Evolutionary conservation across 1,284 basidiomycete species (phyloP).

Genomic region (Volvariella volvacea): DNA sequence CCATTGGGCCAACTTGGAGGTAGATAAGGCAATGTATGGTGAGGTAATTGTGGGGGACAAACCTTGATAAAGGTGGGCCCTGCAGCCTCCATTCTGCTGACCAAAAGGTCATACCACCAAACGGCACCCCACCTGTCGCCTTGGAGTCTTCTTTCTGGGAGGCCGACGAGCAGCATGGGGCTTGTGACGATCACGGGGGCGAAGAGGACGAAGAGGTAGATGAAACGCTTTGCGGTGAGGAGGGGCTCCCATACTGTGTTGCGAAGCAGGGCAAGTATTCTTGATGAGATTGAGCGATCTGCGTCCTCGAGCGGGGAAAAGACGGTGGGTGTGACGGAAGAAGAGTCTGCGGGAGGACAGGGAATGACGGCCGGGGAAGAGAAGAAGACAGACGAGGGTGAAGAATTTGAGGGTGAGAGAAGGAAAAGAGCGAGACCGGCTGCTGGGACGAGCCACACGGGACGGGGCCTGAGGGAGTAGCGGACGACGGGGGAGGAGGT

Average conservation of each 20-base stretch:
- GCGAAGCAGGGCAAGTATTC: constrained; percentile 39
- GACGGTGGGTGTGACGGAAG: constrained; percentile 24
- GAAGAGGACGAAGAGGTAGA: constrained; percentile 82
- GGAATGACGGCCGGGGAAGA: constrained; percentile 61
- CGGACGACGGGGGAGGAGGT: constrained; percentile 16
- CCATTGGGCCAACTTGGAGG: constrained; percentile 88
- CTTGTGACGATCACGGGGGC: constrained; percentile 79
- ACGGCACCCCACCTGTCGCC: constrained; percentile 82
- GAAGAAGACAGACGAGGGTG: constrained; percentile 38
- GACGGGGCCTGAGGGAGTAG: constrained; percentile 23
- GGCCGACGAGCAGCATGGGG: constrained; percentile 84
- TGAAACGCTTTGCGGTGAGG: constrained; percentile 78
- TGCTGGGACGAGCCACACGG: constrained; percentile 49
- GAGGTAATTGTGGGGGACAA: constrained; percentile 13
- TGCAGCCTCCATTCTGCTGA: constrained; percentile 87
- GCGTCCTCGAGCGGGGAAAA: constrained; percentile 54
- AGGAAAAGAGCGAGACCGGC: constrained; percentile 48
- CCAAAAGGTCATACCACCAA: constrained; percentile 94
- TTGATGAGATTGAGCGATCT: constrained; percentile 36
- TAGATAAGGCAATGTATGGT: constrained; percentile 10
- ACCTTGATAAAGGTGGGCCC: constrained; percentile 99
- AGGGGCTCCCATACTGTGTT: constrained; percentile 79
- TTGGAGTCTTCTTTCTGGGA: constrained; percentile 41
- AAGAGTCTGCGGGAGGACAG: constrained; percentile 23
- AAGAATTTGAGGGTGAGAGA: constrained; percentile 30